Base-by-base conservation (phyloP, 2,329 filamentous ascomycete genomes). In the Sporothrix curviconia region DNA sequence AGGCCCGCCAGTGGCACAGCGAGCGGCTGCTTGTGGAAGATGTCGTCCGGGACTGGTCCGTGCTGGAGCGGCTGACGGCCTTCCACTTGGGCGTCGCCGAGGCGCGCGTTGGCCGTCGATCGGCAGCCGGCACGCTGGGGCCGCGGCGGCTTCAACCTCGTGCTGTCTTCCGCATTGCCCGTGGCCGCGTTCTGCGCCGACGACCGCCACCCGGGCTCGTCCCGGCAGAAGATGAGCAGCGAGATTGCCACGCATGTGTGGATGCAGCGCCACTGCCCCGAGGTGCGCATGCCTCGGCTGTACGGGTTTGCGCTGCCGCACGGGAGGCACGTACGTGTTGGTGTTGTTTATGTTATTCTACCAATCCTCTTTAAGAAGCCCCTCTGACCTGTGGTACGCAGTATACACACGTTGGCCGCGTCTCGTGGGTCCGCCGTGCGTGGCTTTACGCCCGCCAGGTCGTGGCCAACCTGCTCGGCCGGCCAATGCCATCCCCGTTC, bases 231-330 rank as follows among this genome's bases (percentile, higher is more conserved):
- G 63, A 8, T 73, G 9, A 58, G 67, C 49, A 64, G 65, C 60
- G 72, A 75, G 64, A 70, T 67, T 15, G 72, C 68, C 3, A 70
- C 70, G 6, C 74, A 71, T 58, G 65, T 68, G 12, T 75, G 71
- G 71, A 65, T 75, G 14, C 63, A 69, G 49, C 63, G 70, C 14
- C 57, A 71, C 39, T 74, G 69, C 59, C 68, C 70, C 7, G 58
- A 65, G 36, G 60, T 76, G 25, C 70, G 70, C 15, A 71, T 72
- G 15, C 70, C 70, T 52, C 61, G 63, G 7, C 62, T 64, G 7
- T 59, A 59, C 22, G 61, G 60, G 24, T 65, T 65, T 22, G 59
- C 59, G n/a, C 30, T 49, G 8, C 25, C 44, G 3, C 15, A 32
- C 28, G 28, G 6, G 28, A 32, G 6, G 28, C 28, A 32, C 11